Conservation (phyloP, 148 eudicot genomes). For the Polygonum maritimum region DNA sequence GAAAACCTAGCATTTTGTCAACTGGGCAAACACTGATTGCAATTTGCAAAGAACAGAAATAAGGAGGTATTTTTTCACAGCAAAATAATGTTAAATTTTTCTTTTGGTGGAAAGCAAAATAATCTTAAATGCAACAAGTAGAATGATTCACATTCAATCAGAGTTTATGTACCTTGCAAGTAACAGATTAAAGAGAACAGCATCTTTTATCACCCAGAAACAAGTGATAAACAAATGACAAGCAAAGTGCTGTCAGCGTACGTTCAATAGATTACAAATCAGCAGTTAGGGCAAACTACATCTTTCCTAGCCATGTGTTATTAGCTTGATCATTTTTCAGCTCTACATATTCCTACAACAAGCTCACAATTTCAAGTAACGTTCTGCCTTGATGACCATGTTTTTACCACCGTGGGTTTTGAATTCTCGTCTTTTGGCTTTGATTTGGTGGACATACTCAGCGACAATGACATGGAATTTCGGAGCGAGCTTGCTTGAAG, state of each 20-base stretch:
- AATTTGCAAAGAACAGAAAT: not conserved
- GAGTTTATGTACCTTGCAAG: not conserved
- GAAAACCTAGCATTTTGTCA: not conserved
- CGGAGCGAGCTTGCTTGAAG: constrained; percentile 43
- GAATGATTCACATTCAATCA: not conserved
- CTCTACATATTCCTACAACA: not conserved
- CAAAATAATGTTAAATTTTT: not conserved
- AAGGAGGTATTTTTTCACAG: not conserved
- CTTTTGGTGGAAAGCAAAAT: not conserved
- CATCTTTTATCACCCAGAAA: not conserved
- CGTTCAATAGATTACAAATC: constrained; percentile 1
- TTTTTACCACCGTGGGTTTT: not conserved
- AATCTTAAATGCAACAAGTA: not conserved
- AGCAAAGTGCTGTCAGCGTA: not conserved
- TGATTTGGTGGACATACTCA: constrained; percentile 40
- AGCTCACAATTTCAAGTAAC: not conserved
- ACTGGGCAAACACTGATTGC: not conserved
- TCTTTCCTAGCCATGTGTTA: not conserved
- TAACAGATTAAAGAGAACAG: not conserved
- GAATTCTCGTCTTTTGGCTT: constrained; percentile 35
- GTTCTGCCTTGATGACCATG: constrained; percentile 20
- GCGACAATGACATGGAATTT: constrained; percentile 48
- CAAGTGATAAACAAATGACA: not conserved
- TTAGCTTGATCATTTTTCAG: not conserved
- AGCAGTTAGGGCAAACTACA: not conserved